phyloP scores from a whole-genome alignment of 2,329 filamentous ascomycete genomes.

The Dactylellina haptotyla region DNA sequence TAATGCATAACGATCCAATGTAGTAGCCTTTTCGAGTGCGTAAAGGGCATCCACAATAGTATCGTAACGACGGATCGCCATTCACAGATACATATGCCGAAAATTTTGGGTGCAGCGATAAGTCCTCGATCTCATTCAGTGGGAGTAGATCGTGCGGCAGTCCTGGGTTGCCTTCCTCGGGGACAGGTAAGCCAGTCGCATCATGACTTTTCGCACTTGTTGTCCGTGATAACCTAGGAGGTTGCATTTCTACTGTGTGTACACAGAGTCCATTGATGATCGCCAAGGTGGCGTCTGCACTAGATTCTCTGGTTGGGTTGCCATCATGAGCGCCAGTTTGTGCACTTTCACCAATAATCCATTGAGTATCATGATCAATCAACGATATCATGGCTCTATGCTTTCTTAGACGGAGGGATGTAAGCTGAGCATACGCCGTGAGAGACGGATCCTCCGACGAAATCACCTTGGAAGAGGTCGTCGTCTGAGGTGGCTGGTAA shows the following conservation, averaged over 20 bases:
- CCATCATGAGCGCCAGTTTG: conserved; percentile 63
- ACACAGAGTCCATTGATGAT: conserved; percentile 61
- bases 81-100: conserved; percentile 52
- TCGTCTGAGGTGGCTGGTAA: conserved; percentile 32
- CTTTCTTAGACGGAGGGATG: conserved; percentile 64
- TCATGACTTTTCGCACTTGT: conserved; percentile 55
- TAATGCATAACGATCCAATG: conserved; percentile 57
- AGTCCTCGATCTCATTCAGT: conserved; percentile 58
- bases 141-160: conserved; percentile 54
- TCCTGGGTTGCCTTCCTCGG: conserved; percentile 49
- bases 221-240: conserved; percentile 60
- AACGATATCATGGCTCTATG: conserved; percentile 67
- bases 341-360: conserved; percentile 67
- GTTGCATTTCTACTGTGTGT: conserved; percentile 58
- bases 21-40: conserved; percentile 56
- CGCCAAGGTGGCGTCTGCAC: conserved; percentile 57
- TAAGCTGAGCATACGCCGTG: conserved; percentile 65
- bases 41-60: conserved; percentile 56
- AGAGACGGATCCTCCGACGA: conserved; percentile 64
- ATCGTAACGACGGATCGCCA: conserved; percentile 51
- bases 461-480: conserved; percentile 55
- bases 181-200: conserved; percentile 54
- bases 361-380: conserved; percentile 64
- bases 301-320: conserved; percentile 58
- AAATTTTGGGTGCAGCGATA: conserved; percentile 52